Base-by-base conservation (phyloP, 768 basidiomycete genomes). In the Crucibulum laeve region DNA sequence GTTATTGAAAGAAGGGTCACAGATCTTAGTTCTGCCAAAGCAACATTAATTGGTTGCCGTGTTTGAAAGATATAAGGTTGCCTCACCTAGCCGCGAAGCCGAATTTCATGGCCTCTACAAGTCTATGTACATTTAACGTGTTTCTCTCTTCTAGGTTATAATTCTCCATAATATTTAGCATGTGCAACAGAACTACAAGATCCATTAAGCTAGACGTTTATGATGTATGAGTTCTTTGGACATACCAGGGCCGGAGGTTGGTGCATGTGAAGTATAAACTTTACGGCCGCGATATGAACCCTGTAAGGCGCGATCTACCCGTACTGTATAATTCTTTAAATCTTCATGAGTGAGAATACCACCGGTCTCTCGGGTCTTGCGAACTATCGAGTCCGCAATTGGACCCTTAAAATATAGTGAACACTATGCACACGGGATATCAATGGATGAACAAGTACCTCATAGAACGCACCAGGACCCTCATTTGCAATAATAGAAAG, bases 131-230 rank as follows among this genome's bases (percentile, higher is more conserved):
- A 50, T 81, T 87, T 13, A 91, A 58, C 0, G 73, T 70, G n/a
- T 73, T 82, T 49, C 70, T 61, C 35, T 79, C 79, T 19, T 67
- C 64, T 14, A 73, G 51, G 25, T 77, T 62, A 55, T 77, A 97
- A n/a, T 75, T 71, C 57, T 96, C 93, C 36, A 95, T 65, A 15
- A 93, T 60, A 57, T 97, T 96, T n/a, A 98, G 68, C 75, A 97
- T 87, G 57, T 91, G 87, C 30, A 96, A 65, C 32, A 98, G 67
- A n/a, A 88, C 89, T 72, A 38, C 36, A 17, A 37, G 25, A 35
- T 32, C 18, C 26, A 42, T 34, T 41, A 34, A 46, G 26, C 11
- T 5, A 19, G 21, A 11, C 17, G 15, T 24, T 24, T 5, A 40
- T 10, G 7, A 13, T 18, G 17, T 13, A 21, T 13, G 8, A 10